Base-by-base conservation (phyloP, 2,329 filamentous ascomycete species). In the Lojkania enalia region DNA sequence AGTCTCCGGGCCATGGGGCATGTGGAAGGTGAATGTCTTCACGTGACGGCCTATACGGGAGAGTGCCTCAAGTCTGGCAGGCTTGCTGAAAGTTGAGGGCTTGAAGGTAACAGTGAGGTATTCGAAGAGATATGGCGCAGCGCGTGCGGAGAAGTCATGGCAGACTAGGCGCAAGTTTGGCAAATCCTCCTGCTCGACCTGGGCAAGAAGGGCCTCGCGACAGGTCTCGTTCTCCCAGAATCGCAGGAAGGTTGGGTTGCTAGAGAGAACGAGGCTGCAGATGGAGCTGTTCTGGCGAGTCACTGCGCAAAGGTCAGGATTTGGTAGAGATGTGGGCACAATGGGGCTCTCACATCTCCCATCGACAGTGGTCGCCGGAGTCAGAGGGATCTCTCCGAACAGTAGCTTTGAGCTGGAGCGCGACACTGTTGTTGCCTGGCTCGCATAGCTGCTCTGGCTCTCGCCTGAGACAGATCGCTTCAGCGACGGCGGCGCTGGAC, bases 21-120 rank as follows among this genome's bases (percentile, higher is more conserved):
- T 80, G 63, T 78, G 79, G 72, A 96, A 95, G 45, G 81, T 87
- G 42, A 95, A 77, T 47, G 85, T 85, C 70, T 88, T 84, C 59
- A 95, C 81, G 68, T 92, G 83, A 55, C 84, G 84, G 45, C 90
- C 90, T 58, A 96, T 84, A 49, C 87, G 80, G 48, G 84, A 81
- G 45, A 96, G 77, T 18, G 89, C 88, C 48, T 86, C 82, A 55
- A 94, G 77, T 39, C 87, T 81, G 51, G 82, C 80, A 23, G 85
- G 82, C 58, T 84, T 85, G 39, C 87, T 90, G 65, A 95, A 91
- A 46, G 85, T 85, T 61, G 79, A 86, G 39, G 88, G 75, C 20
- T 82, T 81, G 72, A 91, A 90, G 57, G 82, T 87, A 63, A 89
- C 70, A 62, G 81, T 78, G 64, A 86, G 77, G 69, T 85, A 79